Evolutionary conservation across 2,329 filamentous ascomycete species (phyloP).

Genomic region (Diaporthe batatas): DNA sequence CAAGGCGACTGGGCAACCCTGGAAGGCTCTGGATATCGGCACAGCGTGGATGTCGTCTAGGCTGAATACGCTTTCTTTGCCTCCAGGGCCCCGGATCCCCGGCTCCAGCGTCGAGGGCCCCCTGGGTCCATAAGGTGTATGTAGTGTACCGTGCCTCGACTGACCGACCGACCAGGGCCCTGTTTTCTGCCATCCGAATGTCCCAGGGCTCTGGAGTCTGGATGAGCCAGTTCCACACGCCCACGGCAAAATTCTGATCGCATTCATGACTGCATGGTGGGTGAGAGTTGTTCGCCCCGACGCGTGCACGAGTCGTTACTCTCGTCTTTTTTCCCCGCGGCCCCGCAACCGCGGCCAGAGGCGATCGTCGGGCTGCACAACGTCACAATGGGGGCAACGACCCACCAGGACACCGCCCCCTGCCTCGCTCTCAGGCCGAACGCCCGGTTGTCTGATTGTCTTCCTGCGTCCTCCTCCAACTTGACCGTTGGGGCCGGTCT

Average conservation of each 20-base stretch:
- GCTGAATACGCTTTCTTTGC: not conserved
- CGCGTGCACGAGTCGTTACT: conserved; percentile 20
- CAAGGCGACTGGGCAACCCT: not conserved
- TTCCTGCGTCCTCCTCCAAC: not conserved
- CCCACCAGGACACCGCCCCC: conserved; percentile 30
- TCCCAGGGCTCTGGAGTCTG: conserved; percentile 3
- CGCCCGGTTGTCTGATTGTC: conserved; percentile 13
- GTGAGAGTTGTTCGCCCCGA: not conserved
- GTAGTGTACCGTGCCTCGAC: not conserved
- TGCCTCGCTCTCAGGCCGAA: conserved; percentile 25
- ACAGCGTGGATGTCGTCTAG: conserved; percentile 4
- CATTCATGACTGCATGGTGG: conserved; percentile 20
- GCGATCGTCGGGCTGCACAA: conserved; percentile 38
- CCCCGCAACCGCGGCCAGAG: conserved; percentile 27
- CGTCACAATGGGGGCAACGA: conserved; percentile 39
- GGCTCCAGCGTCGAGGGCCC: conserved; percentile 12
- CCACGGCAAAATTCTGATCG: conserved; percentile 26
- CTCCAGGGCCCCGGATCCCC: conserved; percentile 19
- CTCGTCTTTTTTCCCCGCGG: conserved; percentile 33
- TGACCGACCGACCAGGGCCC: conserved; percentile 10
- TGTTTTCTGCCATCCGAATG: conserved; percentile 22
- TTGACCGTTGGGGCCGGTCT: not conserved
- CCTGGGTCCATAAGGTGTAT: not conserved
- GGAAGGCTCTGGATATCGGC: conserved; percentile 31
- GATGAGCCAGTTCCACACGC: conserved; percentile 9